Conservation (phyloP, 352 stramenopile genomes). For the Globisporangium spiculum region DNA sequence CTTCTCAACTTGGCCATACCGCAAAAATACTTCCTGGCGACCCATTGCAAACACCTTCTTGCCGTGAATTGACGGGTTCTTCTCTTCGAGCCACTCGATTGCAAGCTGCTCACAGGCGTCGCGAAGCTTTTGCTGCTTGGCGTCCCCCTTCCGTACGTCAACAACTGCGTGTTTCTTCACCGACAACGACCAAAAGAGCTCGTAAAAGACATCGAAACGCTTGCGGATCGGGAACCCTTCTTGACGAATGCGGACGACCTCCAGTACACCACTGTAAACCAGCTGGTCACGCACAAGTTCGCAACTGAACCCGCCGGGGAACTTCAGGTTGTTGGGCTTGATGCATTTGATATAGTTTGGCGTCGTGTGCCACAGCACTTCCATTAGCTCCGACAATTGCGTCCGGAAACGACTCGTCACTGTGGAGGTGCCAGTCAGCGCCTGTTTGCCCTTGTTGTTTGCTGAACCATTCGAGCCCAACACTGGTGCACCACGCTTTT, state of each 20-base stretch:
- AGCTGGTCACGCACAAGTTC: slow-evolving; percentile 89
- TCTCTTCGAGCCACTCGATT: slow-evolving; percentile 39
- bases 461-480: not conserved
- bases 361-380: slow-evolving; percentile 82
- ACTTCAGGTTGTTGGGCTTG: slow-evolving; percentile 94
- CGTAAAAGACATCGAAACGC: slow-evolving; percentile 69
- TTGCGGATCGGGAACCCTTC: slow-evolving; percentile 90
- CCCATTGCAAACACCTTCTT: slow-evolving; percentile 68
- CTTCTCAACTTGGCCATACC: slow-evolving; percentile 74
- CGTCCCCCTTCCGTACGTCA: slow-evolving; percentile 21
- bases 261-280: slow-evolving; percentile 90
- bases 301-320: slow-evolving; percentile 86
- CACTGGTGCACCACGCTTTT: slow-evolving; percentile 17
- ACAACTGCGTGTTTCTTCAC: slow-evolving; percentile 21
- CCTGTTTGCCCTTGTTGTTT: slow-evolving; percentile 34
- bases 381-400: slow-evolving; percentile 82
- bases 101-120: slow-evolving; percentile 52
- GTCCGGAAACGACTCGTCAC: slow-evolving; percentile 73
- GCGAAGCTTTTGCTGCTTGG: slow-evolving; percentile 14
- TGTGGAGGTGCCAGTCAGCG: slow-evolving; percentile 58
- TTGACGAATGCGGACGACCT: slow-evolving; percentile 91
- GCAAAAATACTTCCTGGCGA: slow-evolving; percentile 69
- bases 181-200: slow-evolving; percentile 59
- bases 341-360: slow-evolving; percentile 95
- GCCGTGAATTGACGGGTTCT: slow-evolving; percentile 1